These are phyloP conservation scores for Pseudonitzschia delicatissima DNA, from an alignment of 108 stramenopile species.

Conservation along the genomic window DNA sequence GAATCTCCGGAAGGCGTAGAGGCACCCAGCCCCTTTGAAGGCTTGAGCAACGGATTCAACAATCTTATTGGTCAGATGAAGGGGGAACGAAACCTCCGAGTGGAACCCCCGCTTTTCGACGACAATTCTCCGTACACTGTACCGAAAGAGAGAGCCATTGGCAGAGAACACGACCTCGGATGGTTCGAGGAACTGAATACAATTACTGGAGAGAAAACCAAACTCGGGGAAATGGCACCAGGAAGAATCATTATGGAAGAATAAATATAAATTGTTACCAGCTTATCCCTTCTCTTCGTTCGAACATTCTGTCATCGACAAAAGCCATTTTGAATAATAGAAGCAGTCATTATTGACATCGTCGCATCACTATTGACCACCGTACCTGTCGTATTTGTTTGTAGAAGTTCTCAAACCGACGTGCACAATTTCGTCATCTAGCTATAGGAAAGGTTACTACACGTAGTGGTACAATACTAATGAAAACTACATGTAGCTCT, in stretches of 20 bases:
- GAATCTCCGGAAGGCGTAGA: neutral
- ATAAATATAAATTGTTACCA: no score
- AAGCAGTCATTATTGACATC: no score
- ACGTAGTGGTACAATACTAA: no score
- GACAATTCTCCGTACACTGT: constrained; percentile 46
- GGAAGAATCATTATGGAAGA: constrained; percentile 45
- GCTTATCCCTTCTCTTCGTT: no score
- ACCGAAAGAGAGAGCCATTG: constrained; percentile 63
- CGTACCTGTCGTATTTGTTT: no score
- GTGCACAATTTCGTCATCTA: no score
- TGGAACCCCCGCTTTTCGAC: constrained; percentile 18
- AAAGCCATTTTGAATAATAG: no score
- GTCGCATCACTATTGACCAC: no score
- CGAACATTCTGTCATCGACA: no score
- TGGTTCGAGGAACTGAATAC: constrained; percentile 70
- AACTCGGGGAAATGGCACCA: constrained; percentile 32
- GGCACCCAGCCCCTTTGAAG: constrained; percentile 6
- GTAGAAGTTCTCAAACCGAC: no score
- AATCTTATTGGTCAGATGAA: neutral
- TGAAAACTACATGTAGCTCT: no score
- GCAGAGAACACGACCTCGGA: constrained; percentile 77
- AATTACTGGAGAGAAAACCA: constrained; percentile 24
- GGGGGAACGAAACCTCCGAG: constrained; percentile 16
- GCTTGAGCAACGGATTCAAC: constrained; percentile 5
- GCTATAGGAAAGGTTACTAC: no score